Percentiles rank a stretch among this genome's conserved stretches.
Evolutionary conservation across 2,329 filamentous ascomycete species (phyloP).

Genomic region (Fusarium sterilihyphosum): DNA sequence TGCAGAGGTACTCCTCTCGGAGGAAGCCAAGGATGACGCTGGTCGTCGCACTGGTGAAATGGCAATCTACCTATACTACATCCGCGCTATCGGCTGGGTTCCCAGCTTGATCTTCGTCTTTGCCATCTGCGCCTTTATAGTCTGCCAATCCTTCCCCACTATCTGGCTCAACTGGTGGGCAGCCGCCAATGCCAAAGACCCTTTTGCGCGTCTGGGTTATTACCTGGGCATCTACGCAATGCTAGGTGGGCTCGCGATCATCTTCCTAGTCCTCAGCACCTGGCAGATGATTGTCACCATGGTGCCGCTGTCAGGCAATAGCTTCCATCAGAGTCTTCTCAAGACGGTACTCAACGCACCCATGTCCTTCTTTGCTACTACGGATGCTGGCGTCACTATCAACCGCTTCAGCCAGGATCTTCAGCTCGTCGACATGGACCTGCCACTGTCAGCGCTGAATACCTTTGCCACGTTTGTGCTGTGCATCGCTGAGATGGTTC

Average conservation of each 20-base stretch:
- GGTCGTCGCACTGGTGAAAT: conserved; percentile 31
- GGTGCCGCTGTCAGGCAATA: conserved; percentile 36
- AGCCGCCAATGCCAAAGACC: conserved; percentile 27
- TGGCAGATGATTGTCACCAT: conserved; percentile 44
- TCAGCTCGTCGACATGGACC: conserved; percentile 50
- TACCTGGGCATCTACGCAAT: conserved; percentile 39
- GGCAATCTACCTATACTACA: conserved; percentile 42
- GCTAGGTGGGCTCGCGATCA: conserved; percentile 26
- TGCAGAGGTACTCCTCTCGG: not conserved
- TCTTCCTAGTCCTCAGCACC: conserved; percentile 32
- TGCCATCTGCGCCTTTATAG: conserved; percentile 38
- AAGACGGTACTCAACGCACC: conserved; percentile 43
- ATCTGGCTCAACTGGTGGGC: conserved; percentile 45
- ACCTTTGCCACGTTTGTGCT: conserved; percentile 34
- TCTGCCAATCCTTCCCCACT: conserved; percentile 42
- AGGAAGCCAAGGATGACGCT: conserved; percentile 3
- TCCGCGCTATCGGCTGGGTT: conserved; percentile 41
- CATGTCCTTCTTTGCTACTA: conserved; percentile 48
- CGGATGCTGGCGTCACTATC: conserved; percentile 48
- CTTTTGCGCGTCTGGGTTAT: conserved; percentile 31
- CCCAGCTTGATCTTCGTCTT: conserved; percentile 32
- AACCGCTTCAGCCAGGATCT: conserved; percentile 55
- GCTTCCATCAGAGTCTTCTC: conserved; percentile 35
- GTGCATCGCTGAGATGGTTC: conserved; percentile 36
- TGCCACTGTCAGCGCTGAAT: conserved; percentile 43